Evolutionary conservation across 108 stramenopile genomes (phyloP).

Genomic region (Stephanodiscus triporus): DNA sequence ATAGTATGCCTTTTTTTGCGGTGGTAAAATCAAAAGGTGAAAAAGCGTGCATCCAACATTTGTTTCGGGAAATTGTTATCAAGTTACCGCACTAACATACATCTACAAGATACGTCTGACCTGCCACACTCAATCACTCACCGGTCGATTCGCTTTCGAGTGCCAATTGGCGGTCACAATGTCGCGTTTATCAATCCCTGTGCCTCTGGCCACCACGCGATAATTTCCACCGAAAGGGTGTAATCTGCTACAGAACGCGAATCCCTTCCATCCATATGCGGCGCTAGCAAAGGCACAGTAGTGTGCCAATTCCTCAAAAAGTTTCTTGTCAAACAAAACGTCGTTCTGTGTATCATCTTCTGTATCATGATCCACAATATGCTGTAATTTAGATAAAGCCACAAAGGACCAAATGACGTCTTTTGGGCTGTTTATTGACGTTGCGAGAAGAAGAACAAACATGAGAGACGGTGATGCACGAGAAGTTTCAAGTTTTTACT

Average conservation of each 20-base stretch:
- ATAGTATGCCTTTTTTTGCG: constrained; percentile 53
- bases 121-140: constrained; percentile 19
- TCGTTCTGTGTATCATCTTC: constrained; percentile 16
- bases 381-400: constrained; percentile 52
- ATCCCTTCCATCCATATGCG: constrained; percentile 77
- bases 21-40: not conserved
- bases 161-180: constrained; percentile 60
- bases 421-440: constrained; percentile 23
- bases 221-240: constrained; percentile 58
- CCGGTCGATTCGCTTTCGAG: constrained; percentile 56
- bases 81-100: no score
- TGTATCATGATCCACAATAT: constrained; percentile 32
- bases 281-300: constrained; percentile 64
- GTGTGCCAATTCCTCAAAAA: constrained; percentile 63
- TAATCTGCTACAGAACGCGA: constrained; percentile 58
- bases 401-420: constrained; percentile 48
- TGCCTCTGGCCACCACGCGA: constrained; percentile 49
- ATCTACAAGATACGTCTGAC: constrained; percentile 22
- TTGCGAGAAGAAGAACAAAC: not conserved
- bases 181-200: constrained; percentile 53
- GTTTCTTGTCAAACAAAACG: constrained; percentile 29
- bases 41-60: not conserved
- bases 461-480: not conserved
- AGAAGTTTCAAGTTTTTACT: not conserved
- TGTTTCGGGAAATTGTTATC: not conserved